A percentile compares a stretch with the other conserved stretches of the same genome.
phyloP scores from a whole-genome alignment of 805 yeast genomes.

The Candida xyloterini region DNA sequence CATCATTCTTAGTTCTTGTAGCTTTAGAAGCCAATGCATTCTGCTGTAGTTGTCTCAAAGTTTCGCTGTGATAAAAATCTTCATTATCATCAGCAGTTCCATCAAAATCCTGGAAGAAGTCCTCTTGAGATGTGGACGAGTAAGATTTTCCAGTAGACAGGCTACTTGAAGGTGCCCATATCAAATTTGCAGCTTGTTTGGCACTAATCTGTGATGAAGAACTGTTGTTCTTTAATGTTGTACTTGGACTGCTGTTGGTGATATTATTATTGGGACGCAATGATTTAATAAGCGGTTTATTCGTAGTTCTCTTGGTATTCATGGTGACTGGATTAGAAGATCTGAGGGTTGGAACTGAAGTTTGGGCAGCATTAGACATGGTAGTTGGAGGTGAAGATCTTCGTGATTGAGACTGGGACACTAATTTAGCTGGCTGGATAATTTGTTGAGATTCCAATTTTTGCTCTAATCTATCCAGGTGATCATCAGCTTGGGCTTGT shows the following conservation, averaged over 20 bases:
- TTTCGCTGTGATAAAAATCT: slow-evolving; percentile 26
- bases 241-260: slow-evolving; percentile 3
- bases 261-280: slow-evolving; percentile 15
- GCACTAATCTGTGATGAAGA: slow-evolving; percentile 24
- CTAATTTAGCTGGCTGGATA: slow-evolving; percentile 10
- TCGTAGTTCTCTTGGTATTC: slow-evolving; percentile 23
- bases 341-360: slow-evolving; percentile 29
- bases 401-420: slow-evolving; percentile 3
- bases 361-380: slow-evolving; percentile 11
- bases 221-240: slow-evolving; percentile 2
- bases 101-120: slow-evolving; percentile 29
- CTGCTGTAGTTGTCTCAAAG: slow-evolving; percentile 28
- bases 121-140: slow-evolving; percentile 22
- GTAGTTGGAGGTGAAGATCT: slow-evolving; percentile 16
- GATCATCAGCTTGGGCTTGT: slow-evolving; percentile 36
- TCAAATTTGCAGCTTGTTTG: slow-evolving; percentile 35
- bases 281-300: slow-evolving; percentile 23
- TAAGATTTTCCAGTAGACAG: slow-evolving; percentile 26
- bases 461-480: slow-evolving; percentile 36
- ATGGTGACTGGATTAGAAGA: slow-evolving; percentile 30
- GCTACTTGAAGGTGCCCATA: slow-evolving; percentile 37
- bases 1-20: slow-evolving; percentile 17
- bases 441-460: slow-evolving; percentile 14
- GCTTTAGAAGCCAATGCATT: slow-evolving; percentile 22
- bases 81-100: slow-evolving; percentile 20